Evolutionary conservation across 2,329 filamentous ascomycete species (phyloP).

Genomic region (Verticillium zaregamsianum): DNA sequence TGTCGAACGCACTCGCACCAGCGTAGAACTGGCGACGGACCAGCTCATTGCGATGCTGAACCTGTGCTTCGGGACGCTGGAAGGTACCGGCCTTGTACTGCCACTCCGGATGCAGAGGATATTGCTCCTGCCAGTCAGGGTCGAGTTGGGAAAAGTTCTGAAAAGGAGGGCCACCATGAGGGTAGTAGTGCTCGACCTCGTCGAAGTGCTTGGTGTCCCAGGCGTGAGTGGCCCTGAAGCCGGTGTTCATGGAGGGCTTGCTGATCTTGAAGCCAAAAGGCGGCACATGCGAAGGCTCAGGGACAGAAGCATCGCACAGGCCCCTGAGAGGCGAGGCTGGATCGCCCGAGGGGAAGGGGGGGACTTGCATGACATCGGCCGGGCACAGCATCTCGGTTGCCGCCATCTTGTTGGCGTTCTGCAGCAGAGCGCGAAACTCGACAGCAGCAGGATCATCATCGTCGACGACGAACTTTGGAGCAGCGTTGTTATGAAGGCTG

Average conservation of each 20-base stretch:
- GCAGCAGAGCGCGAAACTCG: conserved; percentile 15
- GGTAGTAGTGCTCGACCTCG: conserved; percentile 24
- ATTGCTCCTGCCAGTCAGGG: conserved; percentile 19
- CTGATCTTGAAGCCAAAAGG: not conserved
- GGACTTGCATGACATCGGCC: not conserved
- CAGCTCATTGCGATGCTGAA: conserved; percentile 19
- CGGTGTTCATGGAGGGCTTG: not conserved
- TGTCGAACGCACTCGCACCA: conserved; percentile 30
- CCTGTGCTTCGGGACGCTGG: conserved; percentile 16
- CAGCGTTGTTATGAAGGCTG: conserved; percentile 22
- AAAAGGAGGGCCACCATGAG: conserved; percentile 22
- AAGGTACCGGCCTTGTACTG: conserved; percentile 12
- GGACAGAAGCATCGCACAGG: not conserved
- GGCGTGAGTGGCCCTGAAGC: conserved; percentile 1
- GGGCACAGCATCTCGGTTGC: not conserved
- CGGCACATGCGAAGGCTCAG: not conserved
- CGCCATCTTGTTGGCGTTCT: conserved; percentile 15
- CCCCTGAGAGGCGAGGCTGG: conserved; percentile 2
- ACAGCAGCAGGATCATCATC: conserved; percentile 16
- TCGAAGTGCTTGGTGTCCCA: conserved; percentile 25
- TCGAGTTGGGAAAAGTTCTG: conserved; percentile 16
- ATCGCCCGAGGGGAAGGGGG: not conserved
- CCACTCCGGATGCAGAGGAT: conserved; percentile 7
- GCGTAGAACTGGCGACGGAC: conserved; percentile 34
- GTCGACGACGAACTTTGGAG: conserved; percentile 14